phyloP scores from a whole-genome alignment of 2,329 filamentous ascomycete species.

The Microascus cirrosus region DNA sequence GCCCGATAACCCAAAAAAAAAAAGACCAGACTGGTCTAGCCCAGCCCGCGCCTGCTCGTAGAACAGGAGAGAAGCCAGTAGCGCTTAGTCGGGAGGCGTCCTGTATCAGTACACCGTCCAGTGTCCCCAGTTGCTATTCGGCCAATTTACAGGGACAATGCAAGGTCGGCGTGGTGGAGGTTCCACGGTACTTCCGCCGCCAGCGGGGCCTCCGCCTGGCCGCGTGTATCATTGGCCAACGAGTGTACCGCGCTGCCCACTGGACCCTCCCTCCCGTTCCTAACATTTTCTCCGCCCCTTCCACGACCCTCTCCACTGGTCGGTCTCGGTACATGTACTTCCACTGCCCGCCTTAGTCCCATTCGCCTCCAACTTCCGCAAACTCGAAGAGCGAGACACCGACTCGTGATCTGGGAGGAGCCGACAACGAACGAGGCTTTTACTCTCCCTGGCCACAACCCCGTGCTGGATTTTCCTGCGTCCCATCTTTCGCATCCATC shows the following conservation, averaged over 20 bases:
- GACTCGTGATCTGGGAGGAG: not conserved
- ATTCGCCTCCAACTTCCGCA: not conserved
- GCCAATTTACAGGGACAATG: not conserved
- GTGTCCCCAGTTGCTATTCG: not conserved
- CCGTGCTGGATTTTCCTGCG: not conserved
- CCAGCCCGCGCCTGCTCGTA: not conserved
- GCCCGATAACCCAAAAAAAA: not conserved
- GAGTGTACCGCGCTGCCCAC: not conserved
- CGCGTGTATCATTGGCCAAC: not conserved
- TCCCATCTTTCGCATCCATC: not conserved
- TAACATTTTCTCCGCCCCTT: not conserved
- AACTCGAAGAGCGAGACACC: not conserved
- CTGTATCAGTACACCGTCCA: not conserved
- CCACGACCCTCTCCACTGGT: not conserved
- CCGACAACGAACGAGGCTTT: not conserved
- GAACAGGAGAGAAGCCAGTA: not conserved
- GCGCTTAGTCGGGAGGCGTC: not conserved
- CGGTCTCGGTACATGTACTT: not conserved
- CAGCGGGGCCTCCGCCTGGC: not conserved
- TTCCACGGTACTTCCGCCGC: not conserved
- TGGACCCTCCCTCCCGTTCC: not conserved
- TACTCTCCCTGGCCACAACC: not conserved
- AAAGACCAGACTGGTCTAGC: not conserved
- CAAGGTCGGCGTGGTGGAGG: not conserved
- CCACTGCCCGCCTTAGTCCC: not conserved